Conservation (phyloP, 257 asterid species). For the Nicotiana sylvestris region DNA sequence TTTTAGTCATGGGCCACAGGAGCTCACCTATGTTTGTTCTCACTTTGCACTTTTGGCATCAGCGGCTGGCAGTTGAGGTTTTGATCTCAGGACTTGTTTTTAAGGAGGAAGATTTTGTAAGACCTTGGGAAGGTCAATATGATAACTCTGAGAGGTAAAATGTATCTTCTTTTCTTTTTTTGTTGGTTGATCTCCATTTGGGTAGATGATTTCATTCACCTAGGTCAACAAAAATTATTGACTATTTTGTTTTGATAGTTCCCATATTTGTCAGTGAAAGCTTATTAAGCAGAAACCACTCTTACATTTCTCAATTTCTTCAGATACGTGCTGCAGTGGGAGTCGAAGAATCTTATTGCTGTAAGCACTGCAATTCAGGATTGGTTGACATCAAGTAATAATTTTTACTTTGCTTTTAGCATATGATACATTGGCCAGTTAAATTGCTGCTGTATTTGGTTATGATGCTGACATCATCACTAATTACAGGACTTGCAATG, state of each 20-base stretch:
- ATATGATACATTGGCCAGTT: not conserved
- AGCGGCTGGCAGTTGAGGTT: conserved; percentile 90
- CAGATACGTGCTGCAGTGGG: conserved; percentile 94
- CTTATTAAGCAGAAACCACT: conserved; percentile 6
- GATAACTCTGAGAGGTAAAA: conserved; percentile 77
- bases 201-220: not conserved
- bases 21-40: conserved; percentile 9
- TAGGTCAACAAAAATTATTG: not conserved
- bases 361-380: conserved; percentile 95
- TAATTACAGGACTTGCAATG: conserved; percentile 59
- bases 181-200: not conserved
- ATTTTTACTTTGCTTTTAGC: conserved; percentile 17
- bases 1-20: not conserved
- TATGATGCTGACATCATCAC: conserved; percentile 17
- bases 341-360: conserved; percentile 74
- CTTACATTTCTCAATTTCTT: conserved; percentile 22
- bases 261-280: not conserved
- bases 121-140: conserved; percentile 81
- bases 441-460: not conserved
- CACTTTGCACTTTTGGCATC: conserved; percentile 27
- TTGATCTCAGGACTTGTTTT: conserved; percentile 84
- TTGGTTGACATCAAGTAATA: conserved; percentile 91
- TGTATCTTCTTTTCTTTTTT: not conserved
- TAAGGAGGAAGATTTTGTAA: conserved; percentile 72
- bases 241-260: not conserved